Percentiles rank a stretch among this genome's conserved stretches.
Evolutionary conservation across 2,329 filamentous ascomycete genomes (phyloP).

Genomic region (Xylaria multiplex): DNA sequence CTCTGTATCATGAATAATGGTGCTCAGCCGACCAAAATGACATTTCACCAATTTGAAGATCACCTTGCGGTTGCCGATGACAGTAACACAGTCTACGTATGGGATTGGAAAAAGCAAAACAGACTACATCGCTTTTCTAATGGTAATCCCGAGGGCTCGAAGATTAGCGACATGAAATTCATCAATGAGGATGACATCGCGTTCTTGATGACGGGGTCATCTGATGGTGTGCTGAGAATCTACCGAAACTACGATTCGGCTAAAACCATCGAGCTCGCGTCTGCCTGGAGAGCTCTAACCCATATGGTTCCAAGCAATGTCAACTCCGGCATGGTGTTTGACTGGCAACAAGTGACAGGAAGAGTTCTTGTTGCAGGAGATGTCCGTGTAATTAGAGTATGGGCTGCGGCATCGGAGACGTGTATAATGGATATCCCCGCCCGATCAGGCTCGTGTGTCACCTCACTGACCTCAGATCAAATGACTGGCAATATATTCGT

Average conservation of each 20-base stretch:
- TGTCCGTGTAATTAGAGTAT: constrained; percentile 92
- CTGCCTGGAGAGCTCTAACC: constrained; percentile 89
- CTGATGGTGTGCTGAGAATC: constrained; percentile 91
- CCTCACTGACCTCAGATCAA: constrained; percentile 94
- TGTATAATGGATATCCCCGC: constrained; percentile 95
- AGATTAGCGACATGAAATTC: constrained; percentile 93
- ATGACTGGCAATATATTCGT: constrained; percentile 97
- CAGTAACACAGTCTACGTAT: constrained; percentile 87
- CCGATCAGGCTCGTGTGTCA: constrained; percentile 93
- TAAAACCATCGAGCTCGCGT: constrained; percentile 82
- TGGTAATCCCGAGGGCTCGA: constrained; percentile 89
- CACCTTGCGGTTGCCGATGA: constrained; percentile 95
- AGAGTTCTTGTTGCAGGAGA: constrained; percentile 95
- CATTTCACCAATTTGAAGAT: constrained; percentile 97
- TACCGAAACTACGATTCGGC: constrained; percentile 90
- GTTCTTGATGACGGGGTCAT: constrained; percentile 92
- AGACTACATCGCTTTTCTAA: constrained; percentile 89
- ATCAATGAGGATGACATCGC: constrained; percentile 99
- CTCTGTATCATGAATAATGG: constrained; percentile 87
- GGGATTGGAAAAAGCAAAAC: constrained; percentile 87
- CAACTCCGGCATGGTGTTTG: constrained; percentile 95
- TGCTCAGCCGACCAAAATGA: constrained; percentile 89
- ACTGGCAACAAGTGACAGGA: constrained; percentile 98
- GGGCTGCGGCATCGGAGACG: constrained; percentile 93
- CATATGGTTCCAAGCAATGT: constrained; percentile 94